Evolutionary conservation across 306 rosid genomes (phyloP).

Genomic region (Arachis stenosperma): DNA sequence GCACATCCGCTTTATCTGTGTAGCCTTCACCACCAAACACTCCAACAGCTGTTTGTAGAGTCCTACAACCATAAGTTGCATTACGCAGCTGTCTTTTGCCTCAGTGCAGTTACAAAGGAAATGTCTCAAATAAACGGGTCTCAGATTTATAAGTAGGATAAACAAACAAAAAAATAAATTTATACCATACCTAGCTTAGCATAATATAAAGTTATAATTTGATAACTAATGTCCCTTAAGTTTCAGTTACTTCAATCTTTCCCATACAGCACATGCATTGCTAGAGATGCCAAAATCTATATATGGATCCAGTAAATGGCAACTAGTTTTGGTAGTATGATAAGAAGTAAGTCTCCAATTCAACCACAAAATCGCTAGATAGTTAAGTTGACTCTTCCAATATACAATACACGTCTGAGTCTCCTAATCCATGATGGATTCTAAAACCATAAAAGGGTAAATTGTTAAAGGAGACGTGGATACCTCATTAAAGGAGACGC

Average conservation of each 20-base stretch:
- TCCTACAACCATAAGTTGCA: constrained; percentile 54
- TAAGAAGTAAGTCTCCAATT: constrained; percentile 13
- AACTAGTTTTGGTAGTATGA: background rate
- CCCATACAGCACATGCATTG: background rate
- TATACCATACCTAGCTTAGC: background rate
- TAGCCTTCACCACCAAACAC: constrained; percentile 79
- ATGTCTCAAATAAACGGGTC: constrained; percentile 23
- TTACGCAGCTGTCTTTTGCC: constrained; percentile 4
- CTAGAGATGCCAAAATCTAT: background rate
- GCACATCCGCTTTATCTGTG: constrained; percentile 53
- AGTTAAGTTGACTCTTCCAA: background rate
- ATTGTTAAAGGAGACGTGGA: background rate
- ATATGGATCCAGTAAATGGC: constrained; percentile 15
- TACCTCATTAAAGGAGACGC: constrained; percentile 53
- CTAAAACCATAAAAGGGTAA: background rate
- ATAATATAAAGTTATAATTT: background rate
- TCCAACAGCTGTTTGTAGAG: constrained; percentile 96
- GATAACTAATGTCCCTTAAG: background rate
- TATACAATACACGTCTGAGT: background rate
- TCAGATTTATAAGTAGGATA: constrained; percentile 4
- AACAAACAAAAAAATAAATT: background rate
- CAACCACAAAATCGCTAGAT: background rate
- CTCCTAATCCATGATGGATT: background rate
- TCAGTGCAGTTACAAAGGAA: constrained; percentile 9
- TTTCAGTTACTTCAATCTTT: background rate